Conservation (phyloP, 2,329 filamentous ascomycete genomes). For the Cadophora sp. region DNA sequence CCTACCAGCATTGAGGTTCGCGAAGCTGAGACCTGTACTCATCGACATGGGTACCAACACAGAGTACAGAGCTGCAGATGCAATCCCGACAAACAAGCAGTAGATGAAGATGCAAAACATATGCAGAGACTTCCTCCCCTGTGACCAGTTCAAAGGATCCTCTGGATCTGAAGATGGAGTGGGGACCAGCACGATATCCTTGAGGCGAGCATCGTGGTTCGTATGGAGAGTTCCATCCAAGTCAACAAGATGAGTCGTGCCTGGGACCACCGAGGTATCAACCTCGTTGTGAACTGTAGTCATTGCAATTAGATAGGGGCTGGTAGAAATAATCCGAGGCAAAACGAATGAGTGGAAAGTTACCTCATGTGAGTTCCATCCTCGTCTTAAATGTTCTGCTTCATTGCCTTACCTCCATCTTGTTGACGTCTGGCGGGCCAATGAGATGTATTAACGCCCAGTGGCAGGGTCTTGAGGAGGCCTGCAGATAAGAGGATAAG, state of each 20-base stretch:
- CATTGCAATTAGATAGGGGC: background rate
- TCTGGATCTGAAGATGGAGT: conserved; percentile 19
- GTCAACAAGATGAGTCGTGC: conserved; percentile 40
- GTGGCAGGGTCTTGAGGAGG: background rate
- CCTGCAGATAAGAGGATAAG: background rate
- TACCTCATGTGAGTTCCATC: background rate
- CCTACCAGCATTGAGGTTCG: conserved; percentile 22
- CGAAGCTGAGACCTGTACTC: conserved; percentile 45
- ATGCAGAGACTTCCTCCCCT: conserved; percentile 1
- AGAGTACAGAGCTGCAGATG: conserved; percentile 49
- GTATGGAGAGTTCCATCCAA: conserved; percentile 28
- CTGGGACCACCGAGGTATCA: conserved; percentile 28
- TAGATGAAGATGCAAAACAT: conserved; percentile 21
- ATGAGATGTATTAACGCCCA: conserved; percentile 11
- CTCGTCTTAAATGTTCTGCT: background rate
- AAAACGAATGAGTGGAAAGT: background rate
- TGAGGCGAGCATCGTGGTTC: conserved; percentile 25
- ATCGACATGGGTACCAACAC: conserved; percentile 48
- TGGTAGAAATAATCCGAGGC: background rate
- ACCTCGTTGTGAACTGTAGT: conserved; percentile 4
- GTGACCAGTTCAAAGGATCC: conserved; percentile 23
- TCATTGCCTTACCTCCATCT: background rate
- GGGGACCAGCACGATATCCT: conserved; percentile 39
- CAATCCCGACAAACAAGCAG: conserved; percentile 46
- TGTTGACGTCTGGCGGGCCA: background rate